Percentiles rank a stretch among this genome's conserved stretches.
Evolutionary conservation across 257 asterid species (phyloP).

Genomic region (Agastache rugosa): DNA sequence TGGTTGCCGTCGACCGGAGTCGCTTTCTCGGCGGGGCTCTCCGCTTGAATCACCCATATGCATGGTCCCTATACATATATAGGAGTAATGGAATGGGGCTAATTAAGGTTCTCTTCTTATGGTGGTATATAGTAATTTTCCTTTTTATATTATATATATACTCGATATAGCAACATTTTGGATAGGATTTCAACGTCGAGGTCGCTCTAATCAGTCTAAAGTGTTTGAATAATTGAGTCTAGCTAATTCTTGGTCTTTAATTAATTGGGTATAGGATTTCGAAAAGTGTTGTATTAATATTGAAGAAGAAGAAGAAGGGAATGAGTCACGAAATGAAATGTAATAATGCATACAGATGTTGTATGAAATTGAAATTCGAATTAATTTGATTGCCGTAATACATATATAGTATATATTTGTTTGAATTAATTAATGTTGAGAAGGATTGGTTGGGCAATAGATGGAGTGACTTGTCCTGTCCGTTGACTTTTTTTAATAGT

Average conservation of each 20-base stretch:
- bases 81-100: neutral
- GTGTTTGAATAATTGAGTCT: neutral
- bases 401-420: too few species aligned
- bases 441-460: too few species aligned
- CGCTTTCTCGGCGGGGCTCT: conserved; percentile 56
- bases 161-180: neutral
- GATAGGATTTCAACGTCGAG: neutral
- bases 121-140: too few species aligned
- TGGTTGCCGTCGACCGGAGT: conserved; percentile 68
- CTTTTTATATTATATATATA: too few species aligned
- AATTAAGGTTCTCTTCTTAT: neutral
- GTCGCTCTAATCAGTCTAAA: neutral
- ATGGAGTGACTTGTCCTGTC: neutral
- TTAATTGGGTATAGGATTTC: neutral
- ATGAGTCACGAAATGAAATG: neutral
- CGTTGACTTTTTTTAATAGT: neutral
- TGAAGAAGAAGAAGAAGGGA: too few species aligned
- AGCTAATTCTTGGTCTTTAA: neutral
- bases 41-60: conserved; percentile 24
- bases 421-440: too few species aligned
- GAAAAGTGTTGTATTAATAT: too few species aligned
- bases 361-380: neutral
- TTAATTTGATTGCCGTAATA: neutral
- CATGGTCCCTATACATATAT: neutral
- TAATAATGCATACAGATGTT: neutral